These are phyloP conservation scores for Dendrostoma leiphaemia DNA, from an alignment of 2,329 filamentous ascomycete genomes.

Conservation along the genomic window DNA sequence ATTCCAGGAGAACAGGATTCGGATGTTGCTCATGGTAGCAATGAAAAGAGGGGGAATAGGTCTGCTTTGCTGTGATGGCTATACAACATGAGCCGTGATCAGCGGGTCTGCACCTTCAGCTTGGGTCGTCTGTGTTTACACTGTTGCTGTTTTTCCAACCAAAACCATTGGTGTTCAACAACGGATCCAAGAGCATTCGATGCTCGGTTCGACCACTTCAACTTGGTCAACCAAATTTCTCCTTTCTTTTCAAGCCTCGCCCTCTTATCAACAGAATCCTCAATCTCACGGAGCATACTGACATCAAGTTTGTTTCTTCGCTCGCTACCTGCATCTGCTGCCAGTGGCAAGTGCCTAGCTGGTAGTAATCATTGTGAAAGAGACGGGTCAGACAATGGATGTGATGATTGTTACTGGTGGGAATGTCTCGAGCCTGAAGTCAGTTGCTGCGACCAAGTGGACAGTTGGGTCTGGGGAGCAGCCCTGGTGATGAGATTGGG, in stretches of 20 bases:
- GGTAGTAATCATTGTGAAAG: too few relatives aligned
- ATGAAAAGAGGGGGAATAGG: slow-evolving; percentile 23
- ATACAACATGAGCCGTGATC: slow-evolving; percentile 71
- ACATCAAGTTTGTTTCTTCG: background rate
- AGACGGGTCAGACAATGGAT: background rate
- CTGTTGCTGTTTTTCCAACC: slow-evolving; percentile 82
- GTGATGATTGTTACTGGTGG: background rate
- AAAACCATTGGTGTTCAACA: slow-evolving; percentile 79
- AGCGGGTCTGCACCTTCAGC: slow-evolving; percentile 42
- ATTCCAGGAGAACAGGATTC: background rate
- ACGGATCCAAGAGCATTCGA: slow-evolving; percentile 61
- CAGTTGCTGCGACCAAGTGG: background rate
- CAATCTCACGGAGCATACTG: background rate
- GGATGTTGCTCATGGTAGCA: slow-evolving; percentile 24
- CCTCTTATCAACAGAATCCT: background rate
- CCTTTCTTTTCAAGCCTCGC: slow-evolving; percentile 23
- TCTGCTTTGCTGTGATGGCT: slow-evolving; percentile 45
- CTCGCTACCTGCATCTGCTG: background rate
- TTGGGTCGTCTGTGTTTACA: slow-evolving; percentile 67
- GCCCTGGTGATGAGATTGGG: background rate
- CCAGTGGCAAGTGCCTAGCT: slow-evolving; percentile 15
- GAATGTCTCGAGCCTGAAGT: background rate
- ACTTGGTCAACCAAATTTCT: slow-evolving; percentile 54
- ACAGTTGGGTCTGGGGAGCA: background rate
- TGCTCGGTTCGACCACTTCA: slow-evolving; percentile 56